Percentiles rank a stretch among this genome's conserved stretches.
These are phyloP conservation scores for Phytopythium montanum DNA, from an alignment of 352 stramenopile species.

Conservation along the genomic window DNA sequence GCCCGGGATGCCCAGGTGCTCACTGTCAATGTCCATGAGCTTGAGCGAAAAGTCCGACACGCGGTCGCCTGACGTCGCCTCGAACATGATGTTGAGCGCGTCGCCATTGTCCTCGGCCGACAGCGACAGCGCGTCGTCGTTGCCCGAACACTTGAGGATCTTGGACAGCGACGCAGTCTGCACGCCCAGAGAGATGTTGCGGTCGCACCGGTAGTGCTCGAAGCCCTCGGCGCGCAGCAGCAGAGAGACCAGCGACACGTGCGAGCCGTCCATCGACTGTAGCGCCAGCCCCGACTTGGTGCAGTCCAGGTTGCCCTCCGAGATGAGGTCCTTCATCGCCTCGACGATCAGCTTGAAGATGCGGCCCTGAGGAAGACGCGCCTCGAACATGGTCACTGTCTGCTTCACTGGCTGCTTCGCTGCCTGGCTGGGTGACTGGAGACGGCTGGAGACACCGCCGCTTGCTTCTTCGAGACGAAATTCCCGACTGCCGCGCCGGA, in stretches of 20 bases:
- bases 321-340: conserved; percentile 99
- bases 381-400: conserved; percentile 96
- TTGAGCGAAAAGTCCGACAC: conserved; percentile 98
- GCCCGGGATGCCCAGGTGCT: conserved; percentile 98
- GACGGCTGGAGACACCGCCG: neutral
- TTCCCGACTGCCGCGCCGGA: conserved; percentile 30
- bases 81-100: conserved; percentile 97
- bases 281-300: conserved; percentile 91
- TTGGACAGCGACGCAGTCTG: conserved; percentile 98
- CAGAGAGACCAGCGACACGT: conserved; percentile 97
- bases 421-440: too few relatives aligned
- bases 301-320: conserved; percentile 97
- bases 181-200: conserved; percentile 96
- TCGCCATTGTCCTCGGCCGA: conserved; percentile 98
- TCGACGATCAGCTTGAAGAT: conserved; percentile 99
- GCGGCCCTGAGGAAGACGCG: conserved; percentile 93
- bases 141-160: conserved; percentile 99
- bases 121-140: conserved; percentile 97
- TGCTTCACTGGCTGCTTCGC: neutral
- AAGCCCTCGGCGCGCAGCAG: conserved; percentile 93
- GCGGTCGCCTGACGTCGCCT: conserved; percentile 91
- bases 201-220: conserved; percentile 98
- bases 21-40: conserved; percentile 99
- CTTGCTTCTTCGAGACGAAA: conserved; percentile 20
- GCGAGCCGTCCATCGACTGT: conserved; percentile 99